Evolutionary conservation across 192 early-diverging fungal genomes (phyloP), one percentile per base, ranked within the genome.

Genomic region (Funneliformis mosseae): DNA sequence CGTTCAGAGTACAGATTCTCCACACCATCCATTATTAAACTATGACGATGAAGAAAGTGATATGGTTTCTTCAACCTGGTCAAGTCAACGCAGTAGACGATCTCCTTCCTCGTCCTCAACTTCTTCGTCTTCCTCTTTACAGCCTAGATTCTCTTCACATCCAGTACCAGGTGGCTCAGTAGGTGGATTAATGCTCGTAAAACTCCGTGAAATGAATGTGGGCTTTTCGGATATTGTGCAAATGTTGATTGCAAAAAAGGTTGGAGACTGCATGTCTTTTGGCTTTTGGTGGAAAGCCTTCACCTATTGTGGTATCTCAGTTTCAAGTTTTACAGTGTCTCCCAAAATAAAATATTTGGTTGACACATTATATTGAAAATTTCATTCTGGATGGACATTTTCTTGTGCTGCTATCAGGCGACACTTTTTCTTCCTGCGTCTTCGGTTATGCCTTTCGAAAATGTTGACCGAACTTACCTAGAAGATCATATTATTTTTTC

Each of bases 341-440:
- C 41, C 61, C 28, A 70, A n/a, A 8, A 70, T 70, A 21, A 43
- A 70, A 43, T 42, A n/a, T 70, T 41, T 70, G 28, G 39, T 70
- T 70, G 39, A 43, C 39, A 70, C 68, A 38, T 33, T 33, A 16
- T n/a, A 67, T 67, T 33, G 27, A 23, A 67, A 67, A 33, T 67
- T 67, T 67, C n/a, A 8, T 33, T 67, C 25, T 67, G 64, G 64
- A 67, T 67, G 25, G 64, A 33, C 27, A 12, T 23, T 67, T 45
- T 55, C 50, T 55, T 16, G 50, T 55, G 50, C 50, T 55, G 50
- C 50, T 73, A 45, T 73, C 27, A 78, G 77, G 77, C 66, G 23
- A 78, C 77, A 39, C 48, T 78, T 18, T 66, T 78, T 21, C 77
- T 78, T 38, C 77, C 77, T 61, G 64, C 43, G 16, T 64, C 77